Evolutionary conservation across 805 yeast species (phyloP).

Genomic region (Candida maris): DNA sequence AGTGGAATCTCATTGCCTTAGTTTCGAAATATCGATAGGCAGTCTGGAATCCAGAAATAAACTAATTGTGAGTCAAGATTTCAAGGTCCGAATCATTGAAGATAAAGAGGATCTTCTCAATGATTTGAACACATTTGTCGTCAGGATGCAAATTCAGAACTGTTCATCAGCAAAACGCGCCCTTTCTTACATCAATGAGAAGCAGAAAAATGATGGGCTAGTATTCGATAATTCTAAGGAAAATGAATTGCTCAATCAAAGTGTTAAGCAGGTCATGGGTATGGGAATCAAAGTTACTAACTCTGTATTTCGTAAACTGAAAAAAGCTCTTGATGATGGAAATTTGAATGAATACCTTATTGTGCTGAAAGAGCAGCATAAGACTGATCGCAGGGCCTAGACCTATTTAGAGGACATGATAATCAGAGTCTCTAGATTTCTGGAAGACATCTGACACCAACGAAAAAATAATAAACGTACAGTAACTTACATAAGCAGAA

Average conservation of each 20-base stretch:
- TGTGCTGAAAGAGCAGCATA: constrained; percentile 24
- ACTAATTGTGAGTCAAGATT: constrained; percentile 16
- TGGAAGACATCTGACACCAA: too few relatives aligned
- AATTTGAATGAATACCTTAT: constrained; percentile 27
- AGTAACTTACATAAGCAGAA: too few relatives aligned
- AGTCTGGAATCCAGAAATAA: constrained; percentile 12
- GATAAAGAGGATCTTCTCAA: constrained; percentile 29
- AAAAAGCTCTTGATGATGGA: constrained; percentile 23
- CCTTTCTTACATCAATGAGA: constrained; percentile 7
- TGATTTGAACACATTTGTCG: constrained; percentile 19
- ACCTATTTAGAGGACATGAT: too few relatives aligned
- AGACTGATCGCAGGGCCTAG: constrained; percentile 26
- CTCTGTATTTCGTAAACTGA: constrained; percentile 16
- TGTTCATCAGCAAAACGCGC: constrained; percentile 17
- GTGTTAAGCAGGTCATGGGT: constrained; percentile 22
- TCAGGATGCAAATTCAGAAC: constrained; percentile 28
- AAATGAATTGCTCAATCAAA: constrained; percentile 16
- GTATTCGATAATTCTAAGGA: constrained; percentile 10
- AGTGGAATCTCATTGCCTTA: constrained; percentile 1
- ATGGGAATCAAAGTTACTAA: constrained; percentile 22
- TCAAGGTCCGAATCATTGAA: constrained; percentile 23
- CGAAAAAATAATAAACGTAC: too few relatives aligned
- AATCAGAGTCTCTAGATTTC: too few relatives aligned
- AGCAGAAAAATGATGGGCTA: constrained; percentile 8
- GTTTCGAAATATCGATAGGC: constrained; percentile 18